Conservation (phyloP, 2,329 filamentous ascomycete species). For the Zymoseptoria passerinii region DNA sequence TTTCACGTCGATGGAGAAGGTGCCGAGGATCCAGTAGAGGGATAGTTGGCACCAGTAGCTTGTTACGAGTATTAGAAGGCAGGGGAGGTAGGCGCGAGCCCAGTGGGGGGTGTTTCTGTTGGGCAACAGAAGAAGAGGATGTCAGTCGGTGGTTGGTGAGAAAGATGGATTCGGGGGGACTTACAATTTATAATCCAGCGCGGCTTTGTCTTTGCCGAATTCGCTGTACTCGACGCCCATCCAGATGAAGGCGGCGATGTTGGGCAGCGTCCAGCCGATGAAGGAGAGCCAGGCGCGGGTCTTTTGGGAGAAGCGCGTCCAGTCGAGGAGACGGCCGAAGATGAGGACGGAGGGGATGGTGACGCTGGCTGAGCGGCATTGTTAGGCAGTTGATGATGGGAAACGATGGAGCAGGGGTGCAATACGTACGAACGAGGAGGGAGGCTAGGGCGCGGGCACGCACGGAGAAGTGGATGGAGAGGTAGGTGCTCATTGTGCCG, state of each 20-base stretch:
- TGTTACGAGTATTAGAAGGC: slow-evolving; percentile 19
- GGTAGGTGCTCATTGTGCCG: slow-evolving; percentile 32
- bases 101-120: slow-evolving; percentile 9
- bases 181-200: slow-evolving; percentile 15
- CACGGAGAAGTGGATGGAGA: slow-evolving; percentile 30
- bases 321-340: slow-evolving; percentile 21
- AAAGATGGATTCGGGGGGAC: background rate
- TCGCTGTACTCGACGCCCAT: slow-evolving; percentile 19
- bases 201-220: slow-evolving; percentile 1
- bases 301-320: slow-evolving; percentile 24
- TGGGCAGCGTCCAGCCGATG: slow-evolving; percentile 24
- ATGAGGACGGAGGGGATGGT: slow-evolving; percentile 20
- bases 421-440: slow-evolving; percentile 26
- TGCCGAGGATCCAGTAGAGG: slow-evolving; percentile 34
- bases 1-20: slow-evolving; percentile 30
- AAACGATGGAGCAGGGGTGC: background rate
- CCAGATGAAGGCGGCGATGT: slow-evolving; percentile 28
- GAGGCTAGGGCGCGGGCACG: slow-evolving; percentile 28
- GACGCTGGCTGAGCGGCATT: slow-evolving; percentile 7
- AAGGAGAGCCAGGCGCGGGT: slow-evolving; percentile 26
- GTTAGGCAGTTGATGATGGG: background rate
- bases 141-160: background rate
- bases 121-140: background rate
- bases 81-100: slow-evolving; percentile 18
- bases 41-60: slow-evolving; percentile 20